Percentiles rank a stretch among this genome's conserved stretches.
Conservation (phyloP, 2,329 filamentous ascomycete genomes). For the Apiospora pterosperma region DNA sequence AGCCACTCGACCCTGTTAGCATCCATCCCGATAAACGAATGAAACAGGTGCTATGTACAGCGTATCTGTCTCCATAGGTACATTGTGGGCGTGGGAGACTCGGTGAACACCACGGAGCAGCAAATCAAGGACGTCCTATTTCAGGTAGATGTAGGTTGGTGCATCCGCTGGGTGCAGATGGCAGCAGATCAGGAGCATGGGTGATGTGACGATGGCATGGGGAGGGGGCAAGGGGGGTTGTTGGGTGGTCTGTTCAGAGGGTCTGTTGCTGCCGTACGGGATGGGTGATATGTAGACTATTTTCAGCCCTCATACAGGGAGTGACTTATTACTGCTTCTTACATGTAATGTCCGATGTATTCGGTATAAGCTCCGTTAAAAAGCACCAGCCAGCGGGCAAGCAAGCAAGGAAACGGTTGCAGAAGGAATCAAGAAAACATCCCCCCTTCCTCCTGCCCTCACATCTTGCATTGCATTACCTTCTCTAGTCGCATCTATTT, state of each 20-base stretch:
- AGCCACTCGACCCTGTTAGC: neutral
- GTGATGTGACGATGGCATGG: neutral
- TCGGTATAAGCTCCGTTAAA: neutral
- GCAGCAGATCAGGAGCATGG: neutral
- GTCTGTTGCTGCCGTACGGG: no score
- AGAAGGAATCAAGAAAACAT: neutral
- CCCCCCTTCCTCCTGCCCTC: neutral
- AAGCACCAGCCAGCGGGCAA: neutral
- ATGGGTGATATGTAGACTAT: neutral
- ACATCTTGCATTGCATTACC: neutral
- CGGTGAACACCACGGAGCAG: neutral
- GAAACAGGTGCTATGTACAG: neutral
- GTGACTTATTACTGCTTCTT: neutral
- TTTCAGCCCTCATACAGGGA: neutral
- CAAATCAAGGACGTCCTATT: slow-evolving; percentile 3
- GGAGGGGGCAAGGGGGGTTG: no score
- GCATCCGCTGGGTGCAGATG: neutral
- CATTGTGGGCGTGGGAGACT: neutral
- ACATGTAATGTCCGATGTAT: neutral
- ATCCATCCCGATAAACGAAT: neutral
- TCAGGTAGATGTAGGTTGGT: neutral
- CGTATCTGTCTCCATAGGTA: neutral
- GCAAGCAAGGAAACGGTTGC: neutral
- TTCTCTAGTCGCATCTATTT: neutral
- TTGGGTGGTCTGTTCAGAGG: neutral